Conservation (phyloP, 164 flowering plant species). For the Annona squamosa region DNA sequence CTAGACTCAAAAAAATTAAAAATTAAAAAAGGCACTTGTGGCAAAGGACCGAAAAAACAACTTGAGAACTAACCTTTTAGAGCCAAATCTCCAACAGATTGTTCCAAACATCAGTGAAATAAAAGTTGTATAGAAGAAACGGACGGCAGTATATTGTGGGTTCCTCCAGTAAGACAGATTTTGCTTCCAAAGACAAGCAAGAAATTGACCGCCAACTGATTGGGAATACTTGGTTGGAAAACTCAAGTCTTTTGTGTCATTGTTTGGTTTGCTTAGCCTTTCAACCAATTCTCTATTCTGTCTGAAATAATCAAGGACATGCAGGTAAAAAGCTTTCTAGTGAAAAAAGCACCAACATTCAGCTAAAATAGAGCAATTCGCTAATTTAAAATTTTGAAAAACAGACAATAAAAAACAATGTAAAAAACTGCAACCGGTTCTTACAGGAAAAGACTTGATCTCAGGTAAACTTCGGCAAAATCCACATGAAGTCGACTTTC, state of each 20-base stretch:
- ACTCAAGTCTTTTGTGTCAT: conserved; percentile 50
- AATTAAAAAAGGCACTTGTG: background rate
- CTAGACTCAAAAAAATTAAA: background rate
- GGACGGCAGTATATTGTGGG: conserved; percentile 94
- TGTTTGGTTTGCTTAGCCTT: conserved; percentile 54
- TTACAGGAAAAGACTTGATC: conserved; percentile 62
- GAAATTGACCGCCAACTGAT: conserved; percentile 55
- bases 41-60: background rate
- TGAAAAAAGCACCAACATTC: background rate
- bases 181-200: conserved; percentile 93
- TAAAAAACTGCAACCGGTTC: conserved; percentile 16
- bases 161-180: conserved; percentile 93
- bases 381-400: too few relatives aligned
- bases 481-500: conserved; percentile 79
- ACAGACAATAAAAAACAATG: background rate
- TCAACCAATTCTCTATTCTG: conserved; percentile 72
- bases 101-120: conserved; percentile 95
- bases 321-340: background rate
- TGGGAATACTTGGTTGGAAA: conserved; percentile 79
- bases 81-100: conserved; percentile 92
- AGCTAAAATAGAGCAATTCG: too few relatives aligned
- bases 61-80: conserved; percentile 51
- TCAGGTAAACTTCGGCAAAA: conserved; percentile 78
- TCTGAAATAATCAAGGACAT: conserved; percentile 31
- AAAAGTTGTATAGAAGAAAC: conserved; percentile 86